Base-by-base conservation (phyloP, 441 rosid genomes). In the Isatis lusitanica region DNA sequence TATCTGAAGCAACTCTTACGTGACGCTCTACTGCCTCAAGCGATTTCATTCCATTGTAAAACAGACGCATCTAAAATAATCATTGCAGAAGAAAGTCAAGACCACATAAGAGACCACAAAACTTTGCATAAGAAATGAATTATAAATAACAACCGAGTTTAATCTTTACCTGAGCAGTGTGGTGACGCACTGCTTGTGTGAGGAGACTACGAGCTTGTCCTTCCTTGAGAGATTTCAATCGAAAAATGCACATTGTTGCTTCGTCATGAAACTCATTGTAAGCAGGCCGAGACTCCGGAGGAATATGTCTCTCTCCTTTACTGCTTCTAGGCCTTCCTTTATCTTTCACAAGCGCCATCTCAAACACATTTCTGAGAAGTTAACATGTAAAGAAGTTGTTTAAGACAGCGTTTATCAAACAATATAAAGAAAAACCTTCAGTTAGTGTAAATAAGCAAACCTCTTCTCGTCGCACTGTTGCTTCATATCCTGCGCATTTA, bases 391-490 rank as follows among this genome's bases (percentile, higher is more conserved):
- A 67, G 30, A 53, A 13, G 3, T 2, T 53, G 36, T 60, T 83
- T 48, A 83, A 59, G 13, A 5, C 13, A 43, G 6, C 39, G 9
- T 24, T 63, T 42, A 42, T 10, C 24, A 40, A 42, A 63, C 33
- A 5, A 28, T 15, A 7, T 4, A 42, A 57, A 79, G 66, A 10
- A 71, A 17, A 50, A 39, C 16, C 63, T 28, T 62, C 44, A 55
- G 38, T 40, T 40, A 33, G 15, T 56, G 55, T 30, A 63, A 72
- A 66, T 21, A 60, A 76, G 1, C 73, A 36, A 64, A 93, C 99
- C 97, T 91, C 84, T 96, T 96, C 76, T 88, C 98, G 63, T 96
- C 97, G 28, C 99, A 96, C 65, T 93, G 99, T 68, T 87, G 87
- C 86, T 93, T 96, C 99, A 96, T 96, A 79, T 96, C 98, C 99